phyloP scores from a whole-genome alignment of 805 yeast species.

The Monosporozyma unispora region DNA sequence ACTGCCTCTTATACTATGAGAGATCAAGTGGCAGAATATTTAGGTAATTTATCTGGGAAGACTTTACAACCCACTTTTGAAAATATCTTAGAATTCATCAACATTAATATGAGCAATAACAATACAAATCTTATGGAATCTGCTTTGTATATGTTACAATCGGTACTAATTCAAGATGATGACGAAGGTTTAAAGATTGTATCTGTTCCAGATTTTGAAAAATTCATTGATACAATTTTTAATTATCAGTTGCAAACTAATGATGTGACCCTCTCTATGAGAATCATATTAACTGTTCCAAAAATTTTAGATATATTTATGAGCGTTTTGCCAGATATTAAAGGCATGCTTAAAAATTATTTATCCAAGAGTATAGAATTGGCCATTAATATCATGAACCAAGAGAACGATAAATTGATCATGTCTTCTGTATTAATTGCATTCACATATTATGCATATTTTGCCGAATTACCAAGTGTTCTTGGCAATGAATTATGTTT shows the following conservation, averaged over 20 bases:
- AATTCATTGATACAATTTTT: constrained; percentile 9
- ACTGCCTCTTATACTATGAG: constrained; percentile 47
- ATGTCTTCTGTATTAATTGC: constrained; percentile 37
- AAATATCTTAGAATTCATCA: constrained; percentile 4
- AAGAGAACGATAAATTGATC: constrained; percentile 23
- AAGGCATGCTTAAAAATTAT: constrained; percentile 26
- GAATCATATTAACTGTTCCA: constrained; percentile 48
- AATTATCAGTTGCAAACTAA: constrained; percentile 7
- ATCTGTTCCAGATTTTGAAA: neutral
- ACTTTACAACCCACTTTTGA: neutral
- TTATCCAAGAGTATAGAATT: constrained; percentile 16
- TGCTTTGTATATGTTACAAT: constrained; percentile 16
- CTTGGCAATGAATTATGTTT: constrained; percentile 15
- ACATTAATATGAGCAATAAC: neutral
- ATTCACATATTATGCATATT: constrained; percentile 41
- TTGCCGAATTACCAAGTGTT: constrained; percentile 28
- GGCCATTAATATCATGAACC: constrained; percentile 15
- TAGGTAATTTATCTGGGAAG: constrained; percentile 39
- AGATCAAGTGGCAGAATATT: constrained; percentile 48
- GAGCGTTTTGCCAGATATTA: constrained; percentile 25
- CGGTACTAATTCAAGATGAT: constrained; percentile 15
- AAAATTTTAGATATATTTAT: constrained; percentile 47
- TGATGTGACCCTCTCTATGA: constrained; percentile 36
- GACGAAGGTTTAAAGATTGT: constrained; percentile 2
- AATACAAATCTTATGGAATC: constrained; percentile 14